Percentiles rank a stretch among this genome's conserved stretches.
Conservation (phyloP, 164 flowering plant species). For the Annona squamosa region DNA sequence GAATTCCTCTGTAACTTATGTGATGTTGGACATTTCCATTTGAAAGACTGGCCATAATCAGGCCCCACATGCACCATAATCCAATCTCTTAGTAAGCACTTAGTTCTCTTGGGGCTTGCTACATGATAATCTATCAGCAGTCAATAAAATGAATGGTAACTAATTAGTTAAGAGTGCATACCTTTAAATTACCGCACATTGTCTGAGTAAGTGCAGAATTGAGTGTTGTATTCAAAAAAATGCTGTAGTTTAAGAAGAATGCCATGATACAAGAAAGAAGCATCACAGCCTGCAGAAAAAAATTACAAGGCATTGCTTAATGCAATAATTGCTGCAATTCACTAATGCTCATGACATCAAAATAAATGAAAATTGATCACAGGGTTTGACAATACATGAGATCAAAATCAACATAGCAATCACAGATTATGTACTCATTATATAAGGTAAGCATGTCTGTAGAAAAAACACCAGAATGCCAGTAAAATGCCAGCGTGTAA, state of each 20-base stretch:
- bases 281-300: conserved; percentile 63
- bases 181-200: conserved; percentile 88
- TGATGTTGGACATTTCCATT: neutral
- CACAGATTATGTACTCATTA: neutral
- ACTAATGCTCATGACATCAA: no score
- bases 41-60: neutral
- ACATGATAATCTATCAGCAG: neutral
- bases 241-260: conserved; percentile 63
- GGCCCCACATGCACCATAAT: neutral
- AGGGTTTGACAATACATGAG: neutral
- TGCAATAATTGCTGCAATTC: neutral
- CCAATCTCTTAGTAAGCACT: neutral
- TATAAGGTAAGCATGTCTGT: neutral
- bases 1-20: neutral
- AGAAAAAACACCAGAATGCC: neutral
- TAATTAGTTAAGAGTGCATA: conserved; percentile 14
- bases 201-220: conserved; percentile 92
- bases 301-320: neutral
- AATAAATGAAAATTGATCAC: neutral
- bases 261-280: conserved; percentile 79
- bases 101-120: neutral
- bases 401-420: neutral
- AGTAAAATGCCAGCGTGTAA: neutral
- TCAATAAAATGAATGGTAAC: neutral
- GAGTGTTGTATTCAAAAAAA: conserved; percentile 75